Conservation (phyloP, 176 grass and related monocot genomes). For the Juncus effusus region DNA sequence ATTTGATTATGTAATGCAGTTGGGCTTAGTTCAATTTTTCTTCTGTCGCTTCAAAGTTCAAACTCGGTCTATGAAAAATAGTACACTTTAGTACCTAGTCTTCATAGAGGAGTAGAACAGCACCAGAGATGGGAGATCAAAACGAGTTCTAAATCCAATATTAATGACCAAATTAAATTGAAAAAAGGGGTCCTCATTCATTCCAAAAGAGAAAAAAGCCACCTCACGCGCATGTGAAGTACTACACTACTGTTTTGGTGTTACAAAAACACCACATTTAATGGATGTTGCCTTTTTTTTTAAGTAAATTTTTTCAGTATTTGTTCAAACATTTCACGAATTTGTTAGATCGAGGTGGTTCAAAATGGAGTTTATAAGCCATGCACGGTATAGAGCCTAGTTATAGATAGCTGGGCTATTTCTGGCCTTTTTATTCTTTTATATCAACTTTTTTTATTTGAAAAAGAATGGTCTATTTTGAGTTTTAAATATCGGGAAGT, state of each 20-base stretch:
- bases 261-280: constrained; percentile 20
- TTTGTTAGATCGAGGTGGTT: constrained; percentile 9
- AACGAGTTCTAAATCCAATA: neutral
- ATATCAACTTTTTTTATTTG: constrained; percentile 4
- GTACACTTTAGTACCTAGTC: no score
- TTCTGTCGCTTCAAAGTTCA: no score
- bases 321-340: constrained; percentile 26
- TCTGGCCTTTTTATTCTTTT: neutral
- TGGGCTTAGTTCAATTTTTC: no score
- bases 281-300: constrained; percentile 6
- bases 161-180: neutral
- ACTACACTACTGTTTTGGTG: constrained; percentile 21
- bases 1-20: no score
- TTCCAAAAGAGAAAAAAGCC: constrained; percentile 21
- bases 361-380: constrained; percentile 5
- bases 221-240: constrained; percentile 24
- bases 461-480: neutral
- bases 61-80: no score
- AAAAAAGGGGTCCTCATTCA: constrained; percentile 12
- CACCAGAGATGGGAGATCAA: constrained; percentile 20
- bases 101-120: neutral
- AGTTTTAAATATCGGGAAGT: no score
- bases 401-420: neutral
- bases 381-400: neutral
- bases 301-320: neutral